These are phyloP conservation scores for Eucalyptus pumila DNA, from an alignment of 345 rosid genomes.

Conservation along the genomic window DNA sequence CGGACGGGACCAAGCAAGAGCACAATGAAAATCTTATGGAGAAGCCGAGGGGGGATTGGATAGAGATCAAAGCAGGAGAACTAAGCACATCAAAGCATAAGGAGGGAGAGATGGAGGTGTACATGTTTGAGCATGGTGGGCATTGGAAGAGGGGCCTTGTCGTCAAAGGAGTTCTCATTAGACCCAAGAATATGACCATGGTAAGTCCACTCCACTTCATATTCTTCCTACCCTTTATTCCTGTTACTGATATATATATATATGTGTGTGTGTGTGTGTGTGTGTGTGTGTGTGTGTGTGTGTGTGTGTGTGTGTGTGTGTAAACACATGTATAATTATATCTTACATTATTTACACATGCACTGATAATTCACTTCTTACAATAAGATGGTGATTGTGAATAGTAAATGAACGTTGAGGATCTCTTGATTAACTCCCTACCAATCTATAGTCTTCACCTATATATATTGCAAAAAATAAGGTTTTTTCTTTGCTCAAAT, in stretches of 20 bases:
- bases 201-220: no score
- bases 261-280: fast-evolving
- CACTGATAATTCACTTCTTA: neutral
- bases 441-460: neutral
- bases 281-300: fast-evolving
- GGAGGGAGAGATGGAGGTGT: no score
- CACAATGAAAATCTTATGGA: conserved; percentile 10
- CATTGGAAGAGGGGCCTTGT: conserved; percentile 50
- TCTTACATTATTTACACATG: neutral
- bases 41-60: conserved; percentile 25
- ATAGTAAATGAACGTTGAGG: neutral
- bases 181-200: conserved; percentile 5
- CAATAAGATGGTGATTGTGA: neutral
- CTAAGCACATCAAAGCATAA: no score
- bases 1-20: conserved; percentile 28
- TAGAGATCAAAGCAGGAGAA: neutral
- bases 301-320: no score
- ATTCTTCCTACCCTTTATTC: no score
- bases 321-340: neutral
- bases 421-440: neutral
- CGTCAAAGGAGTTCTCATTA: conserved; percentile 41
- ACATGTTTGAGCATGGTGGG: conserved; percentile 26
- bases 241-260: no score
- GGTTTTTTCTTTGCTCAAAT: neutral
- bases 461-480: neutral